Evolutionary conservation across 495 filamentous ascomycete genomes (phyloP), one percentile per base, ranked within the genome.

Genomic region (Aspergillus saccharolyticus): DNA sequence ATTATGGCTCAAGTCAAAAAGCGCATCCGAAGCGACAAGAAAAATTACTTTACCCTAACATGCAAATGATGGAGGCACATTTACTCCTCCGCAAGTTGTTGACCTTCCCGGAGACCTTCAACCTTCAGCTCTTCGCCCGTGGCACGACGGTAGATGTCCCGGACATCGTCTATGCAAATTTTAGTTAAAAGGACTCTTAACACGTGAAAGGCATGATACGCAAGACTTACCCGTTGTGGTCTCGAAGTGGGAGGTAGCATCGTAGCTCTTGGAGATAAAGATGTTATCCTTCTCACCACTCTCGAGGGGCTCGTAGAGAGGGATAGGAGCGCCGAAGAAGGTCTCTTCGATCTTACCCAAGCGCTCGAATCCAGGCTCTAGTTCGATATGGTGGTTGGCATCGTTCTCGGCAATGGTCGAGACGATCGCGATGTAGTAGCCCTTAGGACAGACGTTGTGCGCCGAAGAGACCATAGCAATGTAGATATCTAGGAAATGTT

Each of bases 191-290:
- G 33, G 33, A n/a, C n/a, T n/a, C 33, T 39, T 12, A 15, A 39
- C 4, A 2, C 33, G 6, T 39, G 6, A 15, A 5, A 5, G 2
- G 4, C 14, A 39, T 39, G 33, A 39, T 39, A 5, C 33, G 33
- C 33, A 45, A 20, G 24, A 54, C 71, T 66, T 78, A 85, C 85
- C 78, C 49, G 87, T 90, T 21, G 85, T 89, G 14, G 90, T 96
- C 82, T 99, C 94, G 65, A 99, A 99, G 79, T 99, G 94, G 64
- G 89, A 94, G 58, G 89, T 95, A 30, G 94, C 87, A 69, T 99
- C 94, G 72, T 99, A 99, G 78, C 91, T 96, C 82, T 93, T 96
- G 63, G 91, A 96, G 67, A 99, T 92, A 78, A 91, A 99, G 72
- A 99, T 88, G 70, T 90, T 89, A 75, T 96, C 91, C 60, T 87